Base-by-base conservation (phyloP, 2,329 filamentous ascomycete species). In the Fonsecaea pedrosoi region DNA sequence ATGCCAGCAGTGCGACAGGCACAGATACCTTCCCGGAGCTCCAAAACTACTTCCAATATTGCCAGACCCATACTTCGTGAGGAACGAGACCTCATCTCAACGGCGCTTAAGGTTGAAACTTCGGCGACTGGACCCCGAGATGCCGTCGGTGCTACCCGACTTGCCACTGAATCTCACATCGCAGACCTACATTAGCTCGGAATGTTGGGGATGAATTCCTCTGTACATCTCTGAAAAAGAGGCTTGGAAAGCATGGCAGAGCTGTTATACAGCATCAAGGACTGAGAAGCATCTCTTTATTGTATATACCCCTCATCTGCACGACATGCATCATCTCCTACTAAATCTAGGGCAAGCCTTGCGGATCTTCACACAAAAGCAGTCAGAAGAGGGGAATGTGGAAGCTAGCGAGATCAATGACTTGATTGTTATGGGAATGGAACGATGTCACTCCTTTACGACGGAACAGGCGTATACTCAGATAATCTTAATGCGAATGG, bases 41-140 rank as follows among this genome's bases (percentile, higher is more conserved):
- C 18, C 62, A 60, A 25, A 32, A 8, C 9, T 65, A 55, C 45
- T 60, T 65, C n/a, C 42, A 30, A 13, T 65, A 32, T 25, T 65
- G 62, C 21, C 7, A 54, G 54, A 37, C 35, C 8, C 21, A 64
- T 30, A 55, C 61, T 40, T 55, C 61, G 4, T 62, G 30, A 60
- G 15, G 13, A 10, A 13, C 6, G n/a, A 18, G 45, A 50, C 18
- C 12, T 2, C 21, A 30, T 55, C 54, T 5, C 30, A 10, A 4
- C 3, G n/a, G 12, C 54, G n/a, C 12, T 9, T 9, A 4, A 18
- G 54, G n/a, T 3, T 35, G 8, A 15, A 37, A 15, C 54, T 7
- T 35, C n/a, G 25, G 12, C 54, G 13, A 55, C 18, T 50, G 10
- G 12, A 25, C 18, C 21, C 25, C 45, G 21, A 10, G 21, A 50